Evolutionary conservation across 2,329 filamentous ascomycete species (phyloP).

Genomic region (Arthrobotrys musiformis): DNA sequence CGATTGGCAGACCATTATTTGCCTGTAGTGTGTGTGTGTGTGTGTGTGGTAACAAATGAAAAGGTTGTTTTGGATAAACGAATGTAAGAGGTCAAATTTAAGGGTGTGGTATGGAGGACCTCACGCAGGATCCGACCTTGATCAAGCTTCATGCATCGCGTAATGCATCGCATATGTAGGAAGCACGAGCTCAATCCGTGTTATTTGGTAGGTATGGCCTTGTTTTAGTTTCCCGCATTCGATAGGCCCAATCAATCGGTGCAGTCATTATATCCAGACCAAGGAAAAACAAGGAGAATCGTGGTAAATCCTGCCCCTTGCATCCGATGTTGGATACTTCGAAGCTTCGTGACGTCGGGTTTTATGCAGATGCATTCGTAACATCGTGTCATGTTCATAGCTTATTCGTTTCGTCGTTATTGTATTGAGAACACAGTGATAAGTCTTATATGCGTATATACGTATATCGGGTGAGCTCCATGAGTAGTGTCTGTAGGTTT

Average conservation of each 20-base stretch:
- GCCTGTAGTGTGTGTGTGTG: too few species aligned
- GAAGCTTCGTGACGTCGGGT: neutral
- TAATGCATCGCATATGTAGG: neutral
- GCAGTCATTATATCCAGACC: too few species aligned
- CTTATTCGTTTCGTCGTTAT: conserved; percentile 3
- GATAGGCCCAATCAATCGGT: neutral
- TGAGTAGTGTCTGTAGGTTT: neutral
- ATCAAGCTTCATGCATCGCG: neutral
- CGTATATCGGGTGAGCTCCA: too few species aligned
- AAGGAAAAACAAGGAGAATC: neutral
- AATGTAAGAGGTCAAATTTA: neutral
- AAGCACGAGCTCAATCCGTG: neutral
- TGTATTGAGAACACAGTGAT: neutral
- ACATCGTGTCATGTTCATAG: neutral
- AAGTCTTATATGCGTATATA: too few species aligned
- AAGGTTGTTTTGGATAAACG: neutral
- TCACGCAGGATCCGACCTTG: too few species aligned
- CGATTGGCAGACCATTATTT: too few species aligned
- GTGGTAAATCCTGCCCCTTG: neutral
- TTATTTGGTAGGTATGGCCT: neutral
- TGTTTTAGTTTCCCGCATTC: neutral
- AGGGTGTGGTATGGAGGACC: too few species aligned
- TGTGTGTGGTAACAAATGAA: neutral
- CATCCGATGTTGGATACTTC: neutral
- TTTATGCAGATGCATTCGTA: neutral